These are phyloP conservation scores for Primulina tabacum DNA, from an alignment of 257 asterid species.

Conservation along the genomic window DNA sequence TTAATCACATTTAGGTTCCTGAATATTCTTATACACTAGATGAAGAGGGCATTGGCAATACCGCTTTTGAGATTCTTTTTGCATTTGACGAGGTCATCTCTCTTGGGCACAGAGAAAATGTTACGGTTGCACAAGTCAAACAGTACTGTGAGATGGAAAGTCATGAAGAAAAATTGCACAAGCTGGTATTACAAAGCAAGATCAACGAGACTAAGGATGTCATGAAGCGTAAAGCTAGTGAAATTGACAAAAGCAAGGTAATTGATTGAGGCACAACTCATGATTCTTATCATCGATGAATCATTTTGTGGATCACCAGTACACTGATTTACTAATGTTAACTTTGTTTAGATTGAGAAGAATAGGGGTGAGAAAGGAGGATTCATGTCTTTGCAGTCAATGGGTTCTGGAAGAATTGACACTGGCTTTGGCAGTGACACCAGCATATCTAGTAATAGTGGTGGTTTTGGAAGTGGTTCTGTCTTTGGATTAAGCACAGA, in stretches of 20 bases:
- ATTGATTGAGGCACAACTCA: conserved; percentile 13
- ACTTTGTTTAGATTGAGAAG: conserved; percentile 46
- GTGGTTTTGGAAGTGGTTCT: conserved; percentile 48
- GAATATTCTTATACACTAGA: conserved; percentile 85
- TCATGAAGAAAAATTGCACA: conserved; percentile 88
- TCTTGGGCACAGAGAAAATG: conserved; percentile 89
- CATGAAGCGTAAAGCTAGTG: conserved; percentile 92
- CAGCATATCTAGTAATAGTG: conserved; percentile 32
- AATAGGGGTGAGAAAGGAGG: conserved; percentile 55
- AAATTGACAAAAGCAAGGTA: conserved; percentile 97
- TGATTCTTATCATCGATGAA: neutral
- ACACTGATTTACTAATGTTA: conserved; percentile 16
- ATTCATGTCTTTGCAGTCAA: conserved; percentile 42
- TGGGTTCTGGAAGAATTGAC: conserved; percentile 52
- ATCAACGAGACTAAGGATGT: conserved; percentile 80
- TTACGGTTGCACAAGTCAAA: conserved; percentile 88
- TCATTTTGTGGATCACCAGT: neutral
- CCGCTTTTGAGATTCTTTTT: conserved; percentile 83
- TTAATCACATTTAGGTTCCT: conserved; percentile 73
- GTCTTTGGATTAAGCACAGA: conserved; percentile 50
- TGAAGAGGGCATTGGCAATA: conserved; percentile 81
- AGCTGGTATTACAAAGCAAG: conserved; percentile 79
- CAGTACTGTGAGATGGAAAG: conserved; percentile 99
- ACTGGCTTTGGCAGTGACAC: conserved; percentile 52
- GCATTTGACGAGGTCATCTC: conserved; percentile 93